These are phyloP conservation scores for Globisporangium camurandrum DNA, from an alignment of 352 stramenopile genomes.

Conservation along the genomic window DNA sequence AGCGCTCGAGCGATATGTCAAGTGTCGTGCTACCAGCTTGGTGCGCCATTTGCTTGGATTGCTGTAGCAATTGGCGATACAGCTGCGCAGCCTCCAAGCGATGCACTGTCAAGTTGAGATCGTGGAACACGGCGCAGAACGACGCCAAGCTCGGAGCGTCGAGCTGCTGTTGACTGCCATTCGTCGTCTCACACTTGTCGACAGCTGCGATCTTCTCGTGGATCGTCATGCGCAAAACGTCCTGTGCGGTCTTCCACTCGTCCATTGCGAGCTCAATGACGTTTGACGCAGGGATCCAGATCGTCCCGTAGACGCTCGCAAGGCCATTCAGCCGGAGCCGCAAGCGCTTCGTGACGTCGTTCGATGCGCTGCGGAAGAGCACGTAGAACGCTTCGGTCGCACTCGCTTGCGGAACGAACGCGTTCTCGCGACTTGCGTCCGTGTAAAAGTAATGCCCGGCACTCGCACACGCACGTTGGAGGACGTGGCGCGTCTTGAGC, in stretches of 20 bases:
- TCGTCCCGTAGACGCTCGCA: constrained; percentile 38
- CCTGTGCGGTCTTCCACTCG: constrained; percentile 31
- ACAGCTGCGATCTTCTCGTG: constrained; percentile 16
- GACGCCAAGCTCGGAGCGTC: constrained; percentile 15
- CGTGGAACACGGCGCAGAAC: constrained; percentile 22
- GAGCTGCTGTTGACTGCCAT: too few relatives aligned
- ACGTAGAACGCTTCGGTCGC: constrained; percentile 29
- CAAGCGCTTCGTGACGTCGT: constrained; percentile 36
- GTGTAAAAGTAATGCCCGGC: constrained; percentile 37
- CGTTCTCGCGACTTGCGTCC: constrained; percentile 33
- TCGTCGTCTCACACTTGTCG: too few relatives aligned
- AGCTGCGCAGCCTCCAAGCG: constrained; percentile 19
- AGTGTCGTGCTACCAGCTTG: too few relatives aligned
- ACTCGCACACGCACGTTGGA: constrained; percentile 30
- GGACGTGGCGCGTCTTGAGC: constrained; percentile 33
- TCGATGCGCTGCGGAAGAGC: constrained; percentile 22
- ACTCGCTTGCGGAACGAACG: constrained; percentile 37
- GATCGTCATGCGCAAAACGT: constrained; percentile 14
- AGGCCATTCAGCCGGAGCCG: constrained; percentile 31
- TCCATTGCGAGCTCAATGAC: constrained; percentile 40
- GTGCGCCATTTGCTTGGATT: constrained; percentile 1
- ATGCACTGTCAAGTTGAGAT: constrained; percentile 25
- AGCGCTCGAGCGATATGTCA: too few relatives aligned
- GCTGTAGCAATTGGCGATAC: constrained; percentile 25
- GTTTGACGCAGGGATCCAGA: constrained; percentile 46